Percentiles rank a stretch among this genome's conserved stretches.
Conservation (phyloP, 345 rosid genomes). For the Iberis pinnata region DNA sequence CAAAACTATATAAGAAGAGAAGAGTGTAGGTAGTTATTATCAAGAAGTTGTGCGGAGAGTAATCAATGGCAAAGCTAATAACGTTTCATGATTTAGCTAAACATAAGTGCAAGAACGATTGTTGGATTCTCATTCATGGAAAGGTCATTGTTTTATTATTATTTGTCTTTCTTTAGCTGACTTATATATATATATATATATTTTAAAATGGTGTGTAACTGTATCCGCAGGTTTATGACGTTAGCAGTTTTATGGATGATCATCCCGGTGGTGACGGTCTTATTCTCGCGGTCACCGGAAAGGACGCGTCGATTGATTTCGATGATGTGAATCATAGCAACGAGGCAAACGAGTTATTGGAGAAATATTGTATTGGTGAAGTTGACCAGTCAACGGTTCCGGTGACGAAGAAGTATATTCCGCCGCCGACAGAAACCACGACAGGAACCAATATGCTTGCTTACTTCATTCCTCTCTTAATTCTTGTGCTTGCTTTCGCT, state of each 20-base stretch:
- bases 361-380: conserved; percentile 56
- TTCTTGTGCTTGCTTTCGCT: conserved; percentile 56
- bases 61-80: conserved; percentile 37
- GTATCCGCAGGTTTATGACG: conserved; percentile 66
- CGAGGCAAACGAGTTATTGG: conserved; percentile 53
- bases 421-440: conserved; percentile 28
- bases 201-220: no score
- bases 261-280: conserved; percentile 90
- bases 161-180: not conserved
- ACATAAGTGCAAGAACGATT: conserved; percentile 46
- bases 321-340: conserved; percentile 71
- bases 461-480: conserved; percentile 52
- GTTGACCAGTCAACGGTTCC: conserved; percentile 53
- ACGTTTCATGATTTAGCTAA: conserved; percentile 44
- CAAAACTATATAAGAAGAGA: no score
- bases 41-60: no score
- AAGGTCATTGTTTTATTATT: conserved; percentile 36
- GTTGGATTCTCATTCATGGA: conserved; percentile 65
- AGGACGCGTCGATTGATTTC: conserved; percentile 74
- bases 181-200: not conserved
- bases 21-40: not conserved
- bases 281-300: conserved; percentile 64
- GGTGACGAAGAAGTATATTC: conserved; percentile 26
- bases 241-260: conserved; percentile 70
- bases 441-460: conserved; percentile 37